These are phyloP conservation scores for Zymoseptoria brevis DNA, from an alignment of 2,329 filamentous ascomycete genomes.

Conservation along the genomic window DNA sequence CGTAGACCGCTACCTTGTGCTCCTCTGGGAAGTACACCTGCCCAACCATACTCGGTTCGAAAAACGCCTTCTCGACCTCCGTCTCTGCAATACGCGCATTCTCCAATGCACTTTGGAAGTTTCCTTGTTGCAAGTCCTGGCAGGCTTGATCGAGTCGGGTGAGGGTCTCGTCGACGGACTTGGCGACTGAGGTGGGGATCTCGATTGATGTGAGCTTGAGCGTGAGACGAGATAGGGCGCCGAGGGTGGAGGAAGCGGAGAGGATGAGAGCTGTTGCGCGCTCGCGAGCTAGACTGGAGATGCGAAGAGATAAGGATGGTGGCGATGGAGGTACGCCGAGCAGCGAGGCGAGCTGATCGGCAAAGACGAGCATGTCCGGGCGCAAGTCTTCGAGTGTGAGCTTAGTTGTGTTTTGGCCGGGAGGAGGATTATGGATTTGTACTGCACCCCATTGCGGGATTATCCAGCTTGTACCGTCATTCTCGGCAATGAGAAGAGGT, in stretches of 20 bases:
- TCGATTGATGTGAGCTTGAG: constrained; percentile 80
- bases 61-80: constrained; percentile 89
- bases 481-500: constrained; percentile 53
- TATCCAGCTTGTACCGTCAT: constrained; percentile 69
- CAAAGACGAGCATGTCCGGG: constrained; percentile 80
- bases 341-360: constrained; percentile 78
- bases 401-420: constrained; percentile 30
- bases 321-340: constrained; percentile 76
- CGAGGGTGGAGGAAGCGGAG: constrained; percentile 85
- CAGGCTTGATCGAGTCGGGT: constrained; percentile 71
- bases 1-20: constrained; percentile 93
- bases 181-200: constrained; percentile 78
- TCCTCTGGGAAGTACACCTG: constrained; percentile 98
- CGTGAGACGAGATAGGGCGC: constrained; percentile 81
- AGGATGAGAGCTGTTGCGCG: constrained; percentile 77
- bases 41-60: constrained; percentile 98
- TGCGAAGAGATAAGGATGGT: constrained; percentile 68
- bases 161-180: constrained; percentile 74
- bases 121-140: constrained; percentile 54
- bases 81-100: constrained; percentile 78
- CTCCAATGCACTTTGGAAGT: constrained; percentile 60
- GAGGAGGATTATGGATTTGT: constrained; percentile 56
- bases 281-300: constrained; percentile 78
- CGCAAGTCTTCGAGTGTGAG: constrained; percentile 61
- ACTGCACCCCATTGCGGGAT: constrained; percentile 92